phyloP scores from a whole-genome alignment of 1,284 basidiomycete genomes.

The Vanrija sp. region DNA sequence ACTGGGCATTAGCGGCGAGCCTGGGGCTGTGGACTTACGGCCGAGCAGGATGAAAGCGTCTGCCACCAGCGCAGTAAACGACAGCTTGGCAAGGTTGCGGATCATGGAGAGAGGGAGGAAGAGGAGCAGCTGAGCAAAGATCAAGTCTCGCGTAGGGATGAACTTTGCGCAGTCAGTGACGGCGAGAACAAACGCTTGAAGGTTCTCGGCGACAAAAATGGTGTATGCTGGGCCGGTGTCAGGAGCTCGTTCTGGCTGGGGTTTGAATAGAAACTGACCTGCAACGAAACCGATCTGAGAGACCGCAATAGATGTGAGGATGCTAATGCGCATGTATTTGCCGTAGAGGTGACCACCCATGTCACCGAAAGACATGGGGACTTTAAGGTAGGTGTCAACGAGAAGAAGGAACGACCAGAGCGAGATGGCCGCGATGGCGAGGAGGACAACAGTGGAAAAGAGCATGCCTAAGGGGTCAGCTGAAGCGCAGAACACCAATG shows the following conservation, averaged over 20 bases:
- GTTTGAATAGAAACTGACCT: constrained; percentile 19
- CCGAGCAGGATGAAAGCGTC: constrained; percentile 94
- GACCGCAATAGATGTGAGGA: constrained; percentile 79
- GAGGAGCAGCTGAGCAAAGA: constrained; percentile 75
- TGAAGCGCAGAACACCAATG: neutral
- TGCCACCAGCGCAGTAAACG: constrained; percentile 85
- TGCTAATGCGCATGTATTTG: constrained; percentile 83
- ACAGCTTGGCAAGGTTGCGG: constrained; percentile 86
- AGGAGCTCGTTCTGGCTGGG: neutral
- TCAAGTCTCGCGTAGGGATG: constrained; percentile 73
- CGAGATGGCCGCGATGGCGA: constrained; percentile 80
- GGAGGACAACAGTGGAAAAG: constrained; percentile 77
- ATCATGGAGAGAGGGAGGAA: constrained; percentile 84
- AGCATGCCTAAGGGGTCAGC: constrained; percentile 57
- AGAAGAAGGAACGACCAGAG: constrained; percentile 92
- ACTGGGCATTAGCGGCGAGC: constrained; percentile 46
- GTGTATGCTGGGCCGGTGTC: constrained; percentile 63
- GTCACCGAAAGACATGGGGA: constrained; percentile 92
- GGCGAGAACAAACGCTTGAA: constrained; percentile 81
- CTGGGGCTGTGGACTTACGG: constrained; percentile 38
- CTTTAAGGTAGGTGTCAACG: constrained; percentile 80
- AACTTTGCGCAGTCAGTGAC: constrained; percentile 72
- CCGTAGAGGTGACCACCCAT: constrained; percentile 93
- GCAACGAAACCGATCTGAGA: constrained; percentile 69
- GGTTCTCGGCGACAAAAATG: constrained; percentile 92